These are phyloP conservation scores for Fusarium austroafricanum DNA, from an alignment of 2,329 filamentous ascomycete genomes.

Conservation along the genomic window DNA sequence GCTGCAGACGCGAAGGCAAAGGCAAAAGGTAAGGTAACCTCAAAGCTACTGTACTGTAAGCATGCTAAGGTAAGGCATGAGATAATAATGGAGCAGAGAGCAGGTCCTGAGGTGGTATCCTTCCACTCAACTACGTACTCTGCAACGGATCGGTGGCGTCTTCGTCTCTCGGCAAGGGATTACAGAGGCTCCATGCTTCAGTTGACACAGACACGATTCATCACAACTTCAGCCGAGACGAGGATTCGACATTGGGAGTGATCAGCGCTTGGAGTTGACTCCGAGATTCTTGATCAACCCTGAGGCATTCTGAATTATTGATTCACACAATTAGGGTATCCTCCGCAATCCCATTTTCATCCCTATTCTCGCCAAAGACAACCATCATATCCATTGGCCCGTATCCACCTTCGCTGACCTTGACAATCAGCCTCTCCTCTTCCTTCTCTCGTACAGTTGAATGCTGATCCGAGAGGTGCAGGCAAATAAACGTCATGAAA, in stretches of 20 bases:
- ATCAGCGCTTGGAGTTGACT: conserved; percentile 2
- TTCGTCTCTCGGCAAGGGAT: conserved; percentile 37
- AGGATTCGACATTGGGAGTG: conserved; percentile 8
- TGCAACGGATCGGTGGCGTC: conserved; percentile 40
- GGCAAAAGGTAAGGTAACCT: background rate
- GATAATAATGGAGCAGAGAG: conserved; percentile 42
- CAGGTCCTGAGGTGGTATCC: conserved; percentile 18
- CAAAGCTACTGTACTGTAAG: background rate
- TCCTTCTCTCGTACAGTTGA: background rate
- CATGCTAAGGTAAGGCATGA: conserved; percentile 29
- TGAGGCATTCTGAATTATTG: background rate
- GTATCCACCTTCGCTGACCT: background rate
- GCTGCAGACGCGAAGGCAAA: background rate
- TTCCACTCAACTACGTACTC: background rate
- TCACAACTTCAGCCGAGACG: background rate
- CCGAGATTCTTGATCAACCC: background rate
- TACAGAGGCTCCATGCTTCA: conserved; percentile 39
- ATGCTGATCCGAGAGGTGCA: conserved; percentile 13
- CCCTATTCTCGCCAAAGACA: background rate
- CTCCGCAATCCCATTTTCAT: background rate
- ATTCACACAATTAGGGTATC: background rate
- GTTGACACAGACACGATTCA: conserved; percentile 17
- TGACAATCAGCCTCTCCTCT: conserved; percentile 10
- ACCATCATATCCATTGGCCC: background rate
- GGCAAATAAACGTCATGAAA: conserved; percentile 11